These are phyloP conservation scores for Boeremia lycopersici DNA, from an alignment of 2,329 filamentous ascomycete genomes.

Conservation along the genomic window DNA sequence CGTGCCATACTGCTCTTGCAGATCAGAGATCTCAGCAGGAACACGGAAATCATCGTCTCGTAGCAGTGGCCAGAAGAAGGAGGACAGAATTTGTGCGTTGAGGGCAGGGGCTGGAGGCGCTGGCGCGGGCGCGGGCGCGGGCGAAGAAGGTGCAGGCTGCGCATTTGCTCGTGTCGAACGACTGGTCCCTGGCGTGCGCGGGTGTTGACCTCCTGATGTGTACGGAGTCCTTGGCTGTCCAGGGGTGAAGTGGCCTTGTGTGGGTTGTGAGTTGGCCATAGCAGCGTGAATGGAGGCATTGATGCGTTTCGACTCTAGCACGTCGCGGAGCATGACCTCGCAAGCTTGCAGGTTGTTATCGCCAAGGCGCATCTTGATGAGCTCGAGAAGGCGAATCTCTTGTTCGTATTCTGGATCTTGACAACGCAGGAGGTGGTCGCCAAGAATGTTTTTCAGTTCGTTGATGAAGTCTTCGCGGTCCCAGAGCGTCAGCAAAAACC, in stretches of 20 bases:
- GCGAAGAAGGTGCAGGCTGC: conserved; percentile 20
- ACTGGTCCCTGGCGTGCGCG: conserved; percentile 36
- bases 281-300: conserved; percentile 59
- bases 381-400: conserved; percentile 78
- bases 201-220: conserved; percentile 22
- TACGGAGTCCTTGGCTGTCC: conserved; percentile 26
- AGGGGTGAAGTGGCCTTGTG: conserved; percentile 23
- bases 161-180: conserved; percentile 22
- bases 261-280: conserved; percentile 9
- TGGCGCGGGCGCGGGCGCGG: conserved; percentile 15
- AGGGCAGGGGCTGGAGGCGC: conserved; percentile 51
- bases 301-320: conserved; percentile 79
- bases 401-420: conserved; percentile 72
- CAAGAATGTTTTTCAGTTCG: conserved; percentile 88
- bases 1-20: conserved; percentile 73
- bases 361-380: conserved; percentile 88
- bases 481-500: conserved; percentile 84
- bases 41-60: conserved; percentile 71
- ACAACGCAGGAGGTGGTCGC: conserved; percentile 73
- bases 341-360: conserved; percentile 86
- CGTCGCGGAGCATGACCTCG: conserved; percentile 96
- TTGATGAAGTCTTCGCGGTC: conserved; percentile 95
- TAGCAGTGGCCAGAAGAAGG: conserved; percentile 90
- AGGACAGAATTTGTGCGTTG: conserved; percentile 85
- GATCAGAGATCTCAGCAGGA: conserved; percentile 61